A percentile compares a stretch with the other conserved stretches of the same genome.
These are phyloP conservation scores for Neofusicoccum sp. DNA, from an alignment of 2,329 filamentous ascomycete genomes.

Conservation along the genomic window DNA sequence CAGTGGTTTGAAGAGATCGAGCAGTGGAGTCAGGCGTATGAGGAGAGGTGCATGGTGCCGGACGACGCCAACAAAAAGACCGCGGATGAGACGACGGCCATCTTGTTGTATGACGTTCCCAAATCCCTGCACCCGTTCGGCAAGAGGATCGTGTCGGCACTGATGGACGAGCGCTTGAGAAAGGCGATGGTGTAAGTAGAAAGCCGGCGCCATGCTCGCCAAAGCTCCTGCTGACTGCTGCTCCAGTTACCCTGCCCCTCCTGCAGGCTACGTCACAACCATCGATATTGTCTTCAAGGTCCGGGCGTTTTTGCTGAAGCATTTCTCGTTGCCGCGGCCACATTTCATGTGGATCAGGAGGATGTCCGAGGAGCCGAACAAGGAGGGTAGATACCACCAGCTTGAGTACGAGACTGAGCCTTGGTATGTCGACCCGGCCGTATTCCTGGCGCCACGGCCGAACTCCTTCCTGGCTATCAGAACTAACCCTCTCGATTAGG, in stretches of 20 bases:
- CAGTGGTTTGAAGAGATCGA: conserved; percentile 54
- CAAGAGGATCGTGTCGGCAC: conserved; percentile 52
- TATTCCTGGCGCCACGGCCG: too few species aligned
- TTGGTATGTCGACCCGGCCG: conserved; percentile 48
- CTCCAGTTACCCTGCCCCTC: conserved; percentile 39
- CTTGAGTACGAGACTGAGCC: conserved; percentile 60
- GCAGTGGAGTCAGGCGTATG: conserved; percentile 57
- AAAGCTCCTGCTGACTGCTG: background rate
- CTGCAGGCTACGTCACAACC: conserved; percentile 32
- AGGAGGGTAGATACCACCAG: conserved; percentile 48
- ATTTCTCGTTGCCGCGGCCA: conserved; percentile 60
- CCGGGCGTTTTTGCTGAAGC: conserved; percentile 57
- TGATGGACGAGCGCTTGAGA: conserved; percentile 65
- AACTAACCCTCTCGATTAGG: conserved; percentile 22
- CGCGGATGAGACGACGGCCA: conserved; percentile 59
- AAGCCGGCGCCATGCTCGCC: conserved; percentile 24
- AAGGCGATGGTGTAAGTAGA: conserved; percentile 54
- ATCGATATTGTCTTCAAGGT: conserved; percentile 50
- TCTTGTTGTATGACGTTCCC: conserved; percentile 60
- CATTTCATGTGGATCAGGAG: conserved; percentile 33
- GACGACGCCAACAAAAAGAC: conserved; percentile 35
- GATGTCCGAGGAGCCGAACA: conserved; percentile 46
- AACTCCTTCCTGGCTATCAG: background rate
- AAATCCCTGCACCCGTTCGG: conserved; percentile 46
- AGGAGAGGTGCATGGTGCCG: conserved; percentile 57